A percentile compares a stretch with the other conserved stretches of the same genome.
These are phyloP conservation scores for Cocos nucifera DNA, from an alignment of 176 grass and related monocot genomes.

Conservation along the genomic window DNA sequence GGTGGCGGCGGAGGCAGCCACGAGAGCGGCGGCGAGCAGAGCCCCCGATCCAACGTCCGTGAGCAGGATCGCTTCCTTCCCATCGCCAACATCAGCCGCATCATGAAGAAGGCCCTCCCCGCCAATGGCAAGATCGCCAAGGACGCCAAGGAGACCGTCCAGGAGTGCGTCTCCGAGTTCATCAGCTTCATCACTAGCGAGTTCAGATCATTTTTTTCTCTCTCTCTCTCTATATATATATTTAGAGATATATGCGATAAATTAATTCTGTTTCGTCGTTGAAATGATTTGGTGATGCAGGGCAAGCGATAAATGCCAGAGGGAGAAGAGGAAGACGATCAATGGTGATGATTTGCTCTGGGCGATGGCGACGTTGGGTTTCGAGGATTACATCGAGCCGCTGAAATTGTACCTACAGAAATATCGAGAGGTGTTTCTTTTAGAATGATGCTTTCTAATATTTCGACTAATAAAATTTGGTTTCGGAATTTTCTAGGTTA, in stretches of 20 bases:
- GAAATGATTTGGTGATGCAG: slow-evolving; percentile 23
- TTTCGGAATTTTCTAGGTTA: background rate
- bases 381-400: slow-evolving; percentile 94
- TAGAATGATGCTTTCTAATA: background rate
- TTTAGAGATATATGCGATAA: background rate
- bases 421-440: slow-evolving; percentile 65
- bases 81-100: slow-evolving; percentile 99
- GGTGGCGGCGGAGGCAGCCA: slow-evolving; percentile 28
- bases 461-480: background rate
- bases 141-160: slow-evolving; percentile 93
- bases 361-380: slow-evolving; percentile 91
- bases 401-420: slow-evolving; percentile 89
- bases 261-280: background rate
- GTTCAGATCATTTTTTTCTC: slow-evolving; percentile 9
- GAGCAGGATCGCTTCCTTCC: slow-evolving; percentile 98
- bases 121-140: slow-evolving; percentile 99
- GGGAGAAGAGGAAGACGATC: slow-evolving; percentile 97
- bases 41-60: slow-evolving; percentile 39
- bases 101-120: slow-evolving; percentile 99
- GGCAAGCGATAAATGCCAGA: slow-evolving; percentile 96
- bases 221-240: background rate
- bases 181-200: slow-evolving; percentile 99
- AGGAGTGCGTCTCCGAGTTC: slow-evolving; percentile 99
- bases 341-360: slow-evolving; percentile 92
- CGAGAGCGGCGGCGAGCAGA: slow-evolving; percentile 42